A percentile compares a stretch with the other conserved stretches of the same genome.
Evolutionary conservation across 2,329 filamentous ascomycete genomes (phyloP).

Genomic region (Alternaria metachromatica): DNA sequence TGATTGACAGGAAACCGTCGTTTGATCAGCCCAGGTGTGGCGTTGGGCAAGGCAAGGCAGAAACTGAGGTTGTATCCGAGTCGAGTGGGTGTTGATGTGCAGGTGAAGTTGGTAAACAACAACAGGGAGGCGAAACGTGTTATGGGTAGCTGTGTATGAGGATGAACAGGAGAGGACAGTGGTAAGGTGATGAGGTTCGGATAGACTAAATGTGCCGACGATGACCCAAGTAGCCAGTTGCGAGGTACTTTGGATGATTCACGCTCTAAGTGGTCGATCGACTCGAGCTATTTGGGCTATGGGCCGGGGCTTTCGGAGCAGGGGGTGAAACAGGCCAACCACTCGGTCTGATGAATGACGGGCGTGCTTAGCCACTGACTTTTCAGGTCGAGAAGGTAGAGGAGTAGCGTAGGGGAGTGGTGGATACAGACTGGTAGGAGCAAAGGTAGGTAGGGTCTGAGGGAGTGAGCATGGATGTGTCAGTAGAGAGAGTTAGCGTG

Average conservation of each 20-base stretch:
- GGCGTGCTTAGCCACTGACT: slow-evolving; percentile 46
- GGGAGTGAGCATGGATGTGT: slow-evolving; percentile 40
- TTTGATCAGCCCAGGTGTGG: slow-evolving; percentile 26
- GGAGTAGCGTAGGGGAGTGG: slow-evolving; percentile 35
- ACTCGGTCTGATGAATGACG: slow-evolving; percentile 42
- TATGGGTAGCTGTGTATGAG: slow-evolving; percentile 28
- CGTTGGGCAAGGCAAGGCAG: slow-evolving; percentile 39
- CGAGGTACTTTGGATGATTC: slow-evolving; percentile 37
- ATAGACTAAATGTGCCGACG: slow-evolving; percentile 44
- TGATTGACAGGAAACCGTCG: slow-evolving; percentile 16
- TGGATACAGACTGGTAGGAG: slow-evolving; percentile 41
- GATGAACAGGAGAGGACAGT: slow-evolving; percentile 33
- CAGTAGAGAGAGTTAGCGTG: slow-evolving; percentile 43
- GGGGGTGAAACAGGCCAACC: slow-evolving; percentile 50
- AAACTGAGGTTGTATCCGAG: slow-evolving; percentile 23
- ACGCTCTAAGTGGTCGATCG: slow-evolving; percentile 47
- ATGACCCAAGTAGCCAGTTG: slow-evolving; percentile 43
- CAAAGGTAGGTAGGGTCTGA: slow-evolving; percentile 35
- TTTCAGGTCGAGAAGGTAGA: slow-evolving; percentile 35
- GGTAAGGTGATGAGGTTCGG: slow-evolving; percentile 37
- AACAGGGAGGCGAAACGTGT: slow-evolving; percentile 26
- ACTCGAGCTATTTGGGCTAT: slow-evolving; percentile 46
- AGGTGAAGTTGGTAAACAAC: slow-evolving; percentile 32
- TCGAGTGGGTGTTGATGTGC: slow-evolving; percentile 14
- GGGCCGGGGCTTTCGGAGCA: slow-evolving; percentile 33